phyloP scores from a whole-genome alignment of 2,329 filamentous ascomycete species.

The Ascochyta koolunga region DNA sequence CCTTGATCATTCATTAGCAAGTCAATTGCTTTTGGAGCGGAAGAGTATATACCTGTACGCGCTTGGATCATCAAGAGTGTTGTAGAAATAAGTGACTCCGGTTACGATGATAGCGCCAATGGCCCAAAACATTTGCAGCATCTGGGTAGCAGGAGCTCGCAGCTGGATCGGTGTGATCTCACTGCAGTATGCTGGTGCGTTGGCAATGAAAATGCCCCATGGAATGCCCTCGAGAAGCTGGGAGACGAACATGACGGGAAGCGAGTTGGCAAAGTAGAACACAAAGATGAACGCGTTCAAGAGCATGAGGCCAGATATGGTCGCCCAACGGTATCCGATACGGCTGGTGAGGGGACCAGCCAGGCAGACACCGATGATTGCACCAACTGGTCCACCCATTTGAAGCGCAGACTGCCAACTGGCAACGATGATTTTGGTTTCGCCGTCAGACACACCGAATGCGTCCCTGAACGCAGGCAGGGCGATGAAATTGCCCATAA shows the following conservation, averaged over 20 bases:
- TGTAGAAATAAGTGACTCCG: slow-evolving; percentile 62
- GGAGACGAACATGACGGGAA: slow-evolving; percentile 56
- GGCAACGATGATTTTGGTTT: slow-evolving; percentile 53
- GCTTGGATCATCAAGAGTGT: slow-evolving; percentile 26
- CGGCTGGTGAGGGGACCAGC: slow-evolving; percentile 65
- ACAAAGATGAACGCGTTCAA: slow-evolving; percentile 66
- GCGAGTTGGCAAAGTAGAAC: slow-evolving; percentile 62
- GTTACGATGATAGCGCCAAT: slow-evolving; percentile 67
- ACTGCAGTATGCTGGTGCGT: slow-evolving; percentile 66
- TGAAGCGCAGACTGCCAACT: slow-evolving; percentile 66
- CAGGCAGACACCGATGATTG: slow-evolving; percentile 64
- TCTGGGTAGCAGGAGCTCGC: slow-evolving; percentile 64
- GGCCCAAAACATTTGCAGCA: slow-evolving; percentile 71
- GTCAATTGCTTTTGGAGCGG: background rate
- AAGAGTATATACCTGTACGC: slow-evolving; percentile 30
- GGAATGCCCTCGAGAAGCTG: slow-evolving; percentile 68
- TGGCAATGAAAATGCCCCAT: slow-evolving; percentile 71
- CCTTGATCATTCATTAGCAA: slow-evolving; percentile 22
- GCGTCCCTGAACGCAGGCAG: slow-evolving; percentile 53
- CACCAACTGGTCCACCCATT: slow-evolving; percentile 62
- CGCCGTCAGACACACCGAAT: slow-evolving; percentile 53
- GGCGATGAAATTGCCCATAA: slow-evolving; percentile 66
- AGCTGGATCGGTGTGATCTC: slow-evolving; percentile 67
- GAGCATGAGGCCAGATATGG: slow-evolving; percentile 60
- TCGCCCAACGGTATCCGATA: slow-evolving; percentile 66